phyloP scores from a whole-genome alignment of 805 yeast genomes.

The Candida pseudoglaebosa region DNA sequence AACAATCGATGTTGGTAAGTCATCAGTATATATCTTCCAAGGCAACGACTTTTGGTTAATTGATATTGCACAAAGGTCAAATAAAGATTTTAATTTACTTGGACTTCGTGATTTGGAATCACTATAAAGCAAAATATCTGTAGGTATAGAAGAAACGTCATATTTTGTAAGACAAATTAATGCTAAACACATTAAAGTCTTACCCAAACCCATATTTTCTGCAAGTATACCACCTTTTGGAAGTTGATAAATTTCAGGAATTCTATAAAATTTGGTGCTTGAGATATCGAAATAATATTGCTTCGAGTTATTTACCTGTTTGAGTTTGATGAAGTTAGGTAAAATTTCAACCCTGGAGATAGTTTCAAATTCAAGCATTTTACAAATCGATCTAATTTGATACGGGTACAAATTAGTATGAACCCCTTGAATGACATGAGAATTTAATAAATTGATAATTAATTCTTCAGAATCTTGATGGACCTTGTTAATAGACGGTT shows the following conservation, averaged over 20 bases:
- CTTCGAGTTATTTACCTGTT: neutral
- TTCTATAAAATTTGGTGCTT: constrained; percentile 20
- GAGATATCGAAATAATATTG: constrained; percentile 35
- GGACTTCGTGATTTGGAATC: neutral
- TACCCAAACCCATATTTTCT: constrained; percentile 68
- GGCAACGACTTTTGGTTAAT: constrained; percentile 50
- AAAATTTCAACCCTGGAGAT: constrained; percentile 23
- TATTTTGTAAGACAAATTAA: constrained; percentile 51
- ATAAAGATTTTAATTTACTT: constrained; percentile 12
- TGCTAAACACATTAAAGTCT: constrained; percentile 57
- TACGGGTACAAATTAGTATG: constrained; percentile 50
- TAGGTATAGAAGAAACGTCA: constrained; percentile 47
- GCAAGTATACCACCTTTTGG: constrained; percentile 64
- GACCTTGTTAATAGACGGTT: constrained; percentile 6
- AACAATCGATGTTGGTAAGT: constrained; percentile 43
- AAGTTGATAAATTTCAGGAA: constrained; percentile 42
- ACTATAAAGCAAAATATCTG: constrained; percentile 18
- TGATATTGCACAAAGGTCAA: constrained; percentile 39
- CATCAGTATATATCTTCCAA: constrained; percentile 48
- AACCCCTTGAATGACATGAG: constrained; percentile 35
- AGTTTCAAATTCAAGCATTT: constrained; percentile 55
- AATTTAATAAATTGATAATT: constrained; percentile 13
- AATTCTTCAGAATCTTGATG: constrained; percentile 14
- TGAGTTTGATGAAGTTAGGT: constrained; percentile 32
- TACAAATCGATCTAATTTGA: constrained; percentile 56